Conservation (phyloP, 139 green algal genomes). For the Auxenochlorella pyrenoidosa region DNA sequence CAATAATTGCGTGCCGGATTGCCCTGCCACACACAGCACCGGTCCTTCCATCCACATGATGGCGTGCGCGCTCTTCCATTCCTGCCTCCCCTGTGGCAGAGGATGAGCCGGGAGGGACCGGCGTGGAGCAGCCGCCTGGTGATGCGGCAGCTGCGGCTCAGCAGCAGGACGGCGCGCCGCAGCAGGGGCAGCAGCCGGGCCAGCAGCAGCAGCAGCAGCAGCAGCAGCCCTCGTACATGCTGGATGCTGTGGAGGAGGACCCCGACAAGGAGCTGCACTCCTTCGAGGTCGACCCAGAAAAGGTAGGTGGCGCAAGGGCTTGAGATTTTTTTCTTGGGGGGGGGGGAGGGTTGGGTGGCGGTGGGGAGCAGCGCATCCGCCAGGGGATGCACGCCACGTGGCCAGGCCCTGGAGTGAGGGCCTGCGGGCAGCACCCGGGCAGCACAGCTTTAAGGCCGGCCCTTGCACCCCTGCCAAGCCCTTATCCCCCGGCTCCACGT, state of each 20-base stretch:
- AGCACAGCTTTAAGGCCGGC: neutral
- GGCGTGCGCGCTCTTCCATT: neutral
- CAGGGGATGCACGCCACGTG: no score
- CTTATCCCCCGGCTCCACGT: neutral
- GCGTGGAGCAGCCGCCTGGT: slow-evolving; percentile 2
- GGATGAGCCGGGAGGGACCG: slow-evolving; percentile 26
- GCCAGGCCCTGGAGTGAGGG: no score
- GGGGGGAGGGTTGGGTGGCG: no score
- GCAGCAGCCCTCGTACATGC: slow-evolving; percentile 24
- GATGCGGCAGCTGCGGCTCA: neutral
- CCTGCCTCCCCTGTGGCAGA: neutral
- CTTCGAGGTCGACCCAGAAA: slow-evolving; percentile 79
- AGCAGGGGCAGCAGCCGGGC: neutral
- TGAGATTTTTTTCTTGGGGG: no score
- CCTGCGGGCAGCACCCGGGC: no score
- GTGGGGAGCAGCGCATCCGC: no score
- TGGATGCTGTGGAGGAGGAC: slow-evolving; percentile 62
- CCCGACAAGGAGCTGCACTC: slow-evolving; percentile 67
- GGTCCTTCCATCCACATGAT: neutral
- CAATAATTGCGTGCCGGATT: no score
- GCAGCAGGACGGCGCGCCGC: neutral
- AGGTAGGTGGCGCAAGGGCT: no score
- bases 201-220: slow-evolving; percentile 11
- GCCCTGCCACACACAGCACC: no score
- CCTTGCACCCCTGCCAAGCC: neutral